A percentile compares a stretch with the other conserved stretches of the same genome.
Evolutionary conservation across 768 basidiomycete species (phyloP).

Genomic region (Phaffia tasmanica): DNA sequence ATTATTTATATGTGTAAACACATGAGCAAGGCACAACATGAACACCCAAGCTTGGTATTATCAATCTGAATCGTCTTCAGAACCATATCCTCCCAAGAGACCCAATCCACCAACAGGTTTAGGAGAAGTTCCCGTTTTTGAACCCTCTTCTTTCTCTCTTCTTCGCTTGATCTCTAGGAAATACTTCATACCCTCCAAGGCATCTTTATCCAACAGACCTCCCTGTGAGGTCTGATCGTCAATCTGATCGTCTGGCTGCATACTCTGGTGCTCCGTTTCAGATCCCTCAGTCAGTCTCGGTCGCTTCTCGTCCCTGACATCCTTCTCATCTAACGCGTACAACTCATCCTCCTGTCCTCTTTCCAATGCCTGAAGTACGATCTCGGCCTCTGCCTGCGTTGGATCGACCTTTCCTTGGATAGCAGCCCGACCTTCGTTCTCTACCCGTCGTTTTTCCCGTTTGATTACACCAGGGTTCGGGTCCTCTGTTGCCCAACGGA

Average conservation of each 20-base stretch:
- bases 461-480: slow-evolving; percentile 87
- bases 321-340: slow-evolving; percentile 32
- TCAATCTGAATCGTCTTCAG: slow-evolving; percentile 35
- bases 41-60: not conserved
- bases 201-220: slow-evolving; percentile 69
- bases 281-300: slow-evolving; percentile 29
- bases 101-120: slow-evolving; percentile 28
- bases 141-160: slow-evolving; percentile 42
- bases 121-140: slow-evolving; percentile 20
- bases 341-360: slow-evolving; percentile 49
- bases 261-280: slow-evolving; percentile 31
- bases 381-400: slow-evolving; percentile 76
- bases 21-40: not conserved
- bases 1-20: not conserved
- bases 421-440: slow-evolving; percentile 73
- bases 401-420: slow-evolving; percentile 73
- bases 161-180: slow-evolving; percentile 76
- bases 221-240: slow-evolving; percentile 28
- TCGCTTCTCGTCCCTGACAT: slow-evolving; percentile 37
- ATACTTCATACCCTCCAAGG: slow-evolving; percentile 78
- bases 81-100: slow-evolving; percentile 37
- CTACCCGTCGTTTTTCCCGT: slow-evolving; percentile 68
- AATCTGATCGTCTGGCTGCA: slow-evolving; percentile 37
- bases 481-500: slow-evolving; percentile 98
- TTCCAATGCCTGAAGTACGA: slow-evolving; percentile 74